Conservation (phyloP, 129 eudicot genomes). For the Escallonia rubra region DNA sequence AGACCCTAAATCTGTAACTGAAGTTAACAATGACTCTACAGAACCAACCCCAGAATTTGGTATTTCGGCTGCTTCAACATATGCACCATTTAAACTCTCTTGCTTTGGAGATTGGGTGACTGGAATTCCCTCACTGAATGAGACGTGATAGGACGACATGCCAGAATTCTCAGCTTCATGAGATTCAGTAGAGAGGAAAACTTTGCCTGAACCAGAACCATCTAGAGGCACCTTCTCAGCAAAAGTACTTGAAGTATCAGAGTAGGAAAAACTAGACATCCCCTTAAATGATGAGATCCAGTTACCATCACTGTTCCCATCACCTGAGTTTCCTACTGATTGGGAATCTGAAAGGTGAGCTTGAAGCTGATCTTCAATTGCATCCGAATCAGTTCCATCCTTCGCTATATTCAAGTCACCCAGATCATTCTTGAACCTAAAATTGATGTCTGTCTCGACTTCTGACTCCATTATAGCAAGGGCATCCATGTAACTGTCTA, state of each 20-base stretch:
- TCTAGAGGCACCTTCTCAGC: constrained; percentile 32
- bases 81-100: constrained; percentile 14
- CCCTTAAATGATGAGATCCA: constrained; percentile 32
- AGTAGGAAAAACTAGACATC: constrained; percentile 35
- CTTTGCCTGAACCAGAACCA: constrained; percentile 21
- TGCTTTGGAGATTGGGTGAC: constrained; percentile 18
- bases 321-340: constrained; percentile 55
- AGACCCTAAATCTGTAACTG: constrained; percentile 14
- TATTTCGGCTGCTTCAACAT: constrained; percentile 16
- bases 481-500: constrained; percentile 79
- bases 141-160: constrained; percentile 19
- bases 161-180: constrained; percentile 29
- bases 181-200: constrained; percentile 25
- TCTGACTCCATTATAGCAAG: constrained; percentile 69
- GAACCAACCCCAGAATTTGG: constrained; percentile 13
- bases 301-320: constrained; percentile 17
- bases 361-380: constrained; percentile 36
- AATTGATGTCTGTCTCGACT: constrained; percentile 57
- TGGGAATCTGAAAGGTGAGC: constrained; percentile 52
- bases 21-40: constrained; percentile 15
- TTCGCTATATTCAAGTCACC: constrained; percentile 19
- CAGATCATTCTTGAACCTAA: constrained; percentile 30
- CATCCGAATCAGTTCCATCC: constrained; percentile 32
- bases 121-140: constrained; percentile 22
- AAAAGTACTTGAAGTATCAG: constrained; percentile 38